phyloP scores from a whole-genome alignment of 2,329 filamentous ascomycete species.

The Podosphaera xanthii region DNA sequence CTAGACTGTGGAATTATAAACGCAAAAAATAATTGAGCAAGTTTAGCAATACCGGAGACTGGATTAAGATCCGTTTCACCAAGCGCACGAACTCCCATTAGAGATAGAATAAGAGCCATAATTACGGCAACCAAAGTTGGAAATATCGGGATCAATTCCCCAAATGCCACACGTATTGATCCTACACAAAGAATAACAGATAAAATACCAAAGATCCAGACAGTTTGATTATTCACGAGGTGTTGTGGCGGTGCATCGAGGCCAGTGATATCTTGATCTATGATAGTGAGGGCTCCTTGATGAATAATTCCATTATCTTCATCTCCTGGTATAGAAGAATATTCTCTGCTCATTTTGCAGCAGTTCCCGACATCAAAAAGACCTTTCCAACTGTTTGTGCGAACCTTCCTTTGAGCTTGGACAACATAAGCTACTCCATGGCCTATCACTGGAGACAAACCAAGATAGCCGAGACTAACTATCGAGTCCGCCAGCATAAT shows the following conservation, averaged over 20 bases:
- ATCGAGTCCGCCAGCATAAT: constrained; percentile 94
- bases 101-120: constrained; percentile 59
- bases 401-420: constrained; percentile 9
- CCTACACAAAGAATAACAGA: constrained; percentile 62
- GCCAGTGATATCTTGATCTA: constrained; percentile 16
- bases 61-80: constrained; percentile 86
- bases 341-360: constrained; percentile 9
- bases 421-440: constrained; percentile 21
- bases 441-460: constrained; percentile 36
- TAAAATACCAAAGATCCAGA: constrained; percentile 49
- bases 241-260: constrained; percentile 70
- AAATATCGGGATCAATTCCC: constrained; percentile 54
- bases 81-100: constrained; percentile 47
- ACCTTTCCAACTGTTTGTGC: constrained; percentile 13
- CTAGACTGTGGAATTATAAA: constrained; percentile 61
- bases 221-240: constrained; percentile 48
- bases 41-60: constrained; percentile 86
- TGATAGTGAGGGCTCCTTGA: too few relatives aligned
- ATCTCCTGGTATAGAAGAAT: constrained; percentile 10
- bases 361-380: constrained; percentile 6
- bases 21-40: constrained; percentile 89
- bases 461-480: constrained; percentile 63
- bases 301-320: constrained; percentile 4
- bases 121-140: constrained; percentile 59
- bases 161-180: constrained; percentile 68